phyloP scores from a whole-genome alignment of 108 stramenopile genomes.

The Seminavis robusta region DNA sequence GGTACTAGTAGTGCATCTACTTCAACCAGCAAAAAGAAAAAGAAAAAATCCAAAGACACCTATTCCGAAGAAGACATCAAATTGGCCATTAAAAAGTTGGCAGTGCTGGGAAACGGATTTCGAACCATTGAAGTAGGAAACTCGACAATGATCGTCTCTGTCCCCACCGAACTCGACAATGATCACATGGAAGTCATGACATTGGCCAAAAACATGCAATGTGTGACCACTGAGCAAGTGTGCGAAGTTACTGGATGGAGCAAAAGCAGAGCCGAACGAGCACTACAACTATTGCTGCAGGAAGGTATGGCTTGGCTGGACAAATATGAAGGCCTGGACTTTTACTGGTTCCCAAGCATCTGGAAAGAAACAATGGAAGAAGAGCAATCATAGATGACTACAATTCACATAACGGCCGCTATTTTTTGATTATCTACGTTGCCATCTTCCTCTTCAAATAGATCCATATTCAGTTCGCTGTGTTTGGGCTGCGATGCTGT shows the following conservation, averaged over 20 bases:
- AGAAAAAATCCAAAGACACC: conserved; percentile 35
- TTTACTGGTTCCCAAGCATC: conserved; percentile 79
- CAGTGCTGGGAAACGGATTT: conserved; percentile 80
- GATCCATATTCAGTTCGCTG: too few relatives aligned
- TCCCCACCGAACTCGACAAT: conserved; percentile 80
- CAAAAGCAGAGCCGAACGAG: conserved; percentile 66
- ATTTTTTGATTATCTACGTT: too few relatives aligned
- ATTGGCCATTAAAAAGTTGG: conserved; percentile 74
- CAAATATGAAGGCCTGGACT: conserved; percentile 43
- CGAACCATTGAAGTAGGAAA: conserved; percentile 67
- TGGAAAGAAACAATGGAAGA: conserved; percentile 28
- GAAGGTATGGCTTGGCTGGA: conserved; percentile 90
- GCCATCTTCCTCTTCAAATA: too few relatives aligned
- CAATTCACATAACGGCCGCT: too few relatives aligned
- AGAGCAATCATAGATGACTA: too few relatives aligned
- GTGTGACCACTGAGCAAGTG: conserved; percentile 56
- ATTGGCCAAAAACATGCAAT: conserved; percentile 53
- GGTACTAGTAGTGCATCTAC: neutral
- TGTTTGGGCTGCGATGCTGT: too few relatives aligned
- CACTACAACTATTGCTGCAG: conserved; percentile 58
- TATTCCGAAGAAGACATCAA: too few relatives aligned
- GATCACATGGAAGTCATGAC: conserved; percentile 85
- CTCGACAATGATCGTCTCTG: conserved; percentile 73
- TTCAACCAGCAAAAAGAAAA: conserved; percentile 29
- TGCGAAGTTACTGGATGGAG: conserved; percentile 48